These are phyloP conservation scores for peach (Prunus persica) DNA, from an alignment of 306 rosid species.

Conservation along the genomic window Prunus_persica_NCBIv2 NC_034014.1:4921001-4921500, in stretches of 20 bases:
- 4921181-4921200: neutral
- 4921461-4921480: accelerated
- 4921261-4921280: neutral
- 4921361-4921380: neutral
- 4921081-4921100: neutral
- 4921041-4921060: neutral
- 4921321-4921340: neutral
- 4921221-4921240: slow-evolving; percentile 2
- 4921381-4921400: neutral
- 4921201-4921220: neutral
- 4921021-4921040: neutral
- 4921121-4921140: neutral
- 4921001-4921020: neutral
- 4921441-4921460: too few relatives aligned
- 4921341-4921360: neutral
- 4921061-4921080: neutral
- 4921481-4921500: too few relatives aligned
- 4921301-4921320: neutral
- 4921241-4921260: neutral
- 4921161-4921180: neutral
- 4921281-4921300: neutral
- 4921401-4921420: too few relatives aligned
- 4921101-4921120: neutral
- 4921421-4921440: neutral
- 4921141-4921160: neutral